A percentile compares a stretch with the other conserved stretches of the same genome.
Evolutionary conservation across 2,329 filamentous ascomycete species (phyloP).

Genomic region (Cryphonectria radicalis): DNA sequence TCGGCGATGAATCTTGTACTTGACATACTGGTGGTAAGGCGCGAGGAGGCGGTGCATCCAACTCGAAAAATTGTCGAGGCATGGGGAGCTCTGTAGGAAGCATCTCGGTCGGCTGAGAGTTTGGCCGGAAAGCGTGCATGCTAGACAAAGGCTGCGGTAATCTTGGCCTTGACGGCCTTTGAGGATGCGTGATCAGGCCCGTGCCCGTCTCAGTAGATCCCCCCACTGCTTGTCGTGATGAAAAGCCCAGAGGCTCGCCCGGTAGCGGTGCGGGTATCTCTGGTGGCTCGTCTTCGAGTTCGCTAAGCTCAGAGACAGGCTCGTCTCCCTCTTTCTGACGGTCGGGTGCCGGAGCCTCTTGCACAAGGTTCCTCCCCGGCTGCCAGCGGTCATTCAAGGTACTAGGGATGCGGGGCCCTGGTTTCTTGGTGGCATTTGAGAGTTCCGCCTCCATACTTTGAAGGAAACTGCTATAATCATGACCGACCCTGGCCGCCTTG

Average conservation of each 20-base stretch:
- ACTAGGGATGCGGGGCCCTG: conserved; percentile 33
- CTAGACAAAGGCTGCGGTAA: conserved; percentile 22
- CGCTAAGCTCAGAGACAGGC: conserved; percentile 54
- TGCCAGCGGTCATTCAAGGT: conserved; percentile 22
- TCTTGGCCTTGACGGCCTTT: neutral
- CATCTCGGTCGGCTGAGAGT: conserved; percentile 19
- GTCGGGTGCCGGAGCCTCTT: conserved; percentile 15
- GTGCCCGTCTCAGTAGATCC: neutral
- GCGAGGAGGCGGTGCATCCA: conserved; percentile 6
- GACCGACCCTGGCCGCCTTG: conserved; percentile 37
- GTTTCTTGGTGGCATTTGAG: conserved; percentile 33
- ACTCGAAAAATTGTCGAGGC: neutral
- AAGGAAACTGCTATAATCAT: conserved; percentile 51
- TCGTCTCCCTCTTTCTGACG: conserved; percentile 36
- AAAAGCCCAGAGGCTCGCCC: neutral
- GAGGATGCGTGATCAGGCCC: neutral
- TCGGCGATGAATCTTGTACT: neutral
- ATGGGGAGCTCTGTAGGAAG: conserved; percentile 11
- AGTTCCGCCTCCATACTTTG: conserved; percentile 48
- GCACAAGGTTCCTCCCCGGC: conserved; percentile 5
- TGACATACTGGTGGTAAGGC: conserved; percentile 6
- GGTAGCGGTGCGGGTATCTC: conserved; percentile 28
- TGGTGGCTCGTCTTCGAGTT: conserved; percentile 53
- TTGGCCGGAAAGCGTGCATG: conserved; percentile 21
- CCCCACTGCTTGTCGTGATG: neutral